A percentile compares a stretch with the other conserved stretches of the same genome.
Conservation (phyloP, 108 stramenopile species). For the Skeletonema grethae region DNA sequence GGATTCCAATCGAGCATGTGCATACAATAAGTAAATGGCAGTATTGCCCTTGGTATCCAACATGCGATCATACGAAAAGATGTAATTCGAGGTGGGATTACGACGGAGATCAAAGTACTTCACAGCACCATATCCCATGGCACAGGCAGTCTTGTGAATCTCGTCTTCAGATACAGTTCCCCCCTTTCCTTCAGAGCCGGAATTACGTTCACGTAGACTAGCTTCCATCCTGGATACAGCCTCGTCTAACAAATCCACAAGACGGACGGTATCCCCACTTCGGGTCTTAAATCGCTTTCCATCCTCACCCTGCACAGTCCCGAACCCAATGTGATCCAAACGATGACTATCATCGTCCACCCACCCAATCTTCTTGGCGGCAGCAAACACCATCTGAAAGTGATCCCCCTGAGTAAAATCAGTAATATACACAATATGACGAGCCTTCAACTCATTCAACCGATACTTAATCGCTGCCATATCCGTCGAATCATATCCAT, state of each 20-base stretch:
- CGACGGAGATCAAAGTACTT: conserved; percentile 99
- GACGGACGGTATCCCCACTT: conserved; percentile 95
- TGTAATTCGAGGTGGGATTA: conserved; percentile 97
- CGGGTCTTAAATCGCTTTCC: conserved; percentile 99
- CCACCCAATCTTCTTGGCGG: conserved; percentile 94
- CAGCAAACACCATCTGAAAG: conserved; percentile 94
- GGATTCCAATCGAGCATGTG: conserved; percentile 95
- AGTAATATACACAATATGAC: conserved; percentile 95
- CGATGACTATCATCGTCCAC: conserved; percentile 64
- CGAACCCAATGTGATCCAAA: conserved; percentile 97
- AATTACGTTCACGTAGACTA: conserved; percentile 75
- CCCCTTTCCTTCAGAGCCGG: conserved; percentile 48
- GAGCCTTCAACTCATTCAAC: conserved; percentile 69
- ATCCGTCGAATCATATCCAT: conserved; percentile 99
- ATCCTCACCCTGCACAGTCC: conserved; percentile 97
- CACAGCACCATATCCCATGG: conserved; percentile 98
- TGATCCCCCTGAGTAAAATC: conserved; percentile 97
- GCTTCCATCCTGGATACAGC: conserved; percentile 90
- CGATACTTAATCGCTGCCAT: conserved; percentile 98
- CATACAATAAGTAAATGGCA: conserved; percentile 97
- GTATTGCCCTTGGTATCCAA: conserved; percentile 99
- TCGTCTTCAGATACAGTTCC: conserved; percentile 85
- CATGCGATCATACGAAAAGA: conserved; percentile 99
- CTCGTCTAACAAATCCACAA: conserved; percentile 98
- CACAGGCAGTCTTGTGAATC: conserved; percentile 86